Conservation (phyloP, 2,329 filamentous ascomycete species). For the Clonostachys rhizophaga region DNA sequence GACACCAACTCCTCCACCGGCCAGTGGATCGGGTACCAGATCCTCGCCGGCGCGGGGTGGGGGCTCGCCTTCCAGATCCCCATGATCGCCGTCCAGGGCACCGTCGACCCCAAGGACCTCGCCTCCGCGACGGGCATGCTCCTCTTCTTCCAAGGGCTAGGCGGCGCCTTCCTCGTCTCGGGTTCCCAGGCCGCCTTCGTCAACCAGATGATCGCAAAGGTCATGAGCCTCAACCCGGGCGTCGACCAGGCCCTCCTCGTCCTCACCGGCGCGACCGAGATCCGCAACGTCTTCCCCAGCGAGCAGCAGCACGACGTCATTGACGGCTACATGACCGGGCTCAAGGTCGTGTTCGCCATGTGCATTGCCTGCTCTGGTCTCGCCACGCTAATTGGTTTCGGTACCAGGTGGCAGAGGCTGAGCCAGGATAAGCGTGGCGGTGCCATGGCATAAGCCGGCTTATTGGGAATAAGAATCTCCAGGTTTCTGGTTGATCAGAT, state of each 20-base stretch:
- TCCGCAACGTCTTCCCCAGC: slow-evolving; percentile 31
- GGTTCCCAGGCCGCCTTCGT: slow-evolving; percentile 41
- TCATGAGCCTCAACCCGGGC: slow-evolving; percentile 24
- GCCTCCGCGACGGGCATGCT: slow-evolving; percentile 41
- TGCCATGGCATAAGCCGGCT: slow-evolving; percentile 18
- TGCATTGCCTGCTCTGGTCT: slow-evolving; percentile 41
- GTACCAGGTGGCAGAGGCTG: slow-evolving; percentile 30
- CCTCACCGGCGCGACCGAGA: slow-evolving; percentile 45
- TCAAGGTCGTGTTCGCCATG: slow-evolving; percentile 59
- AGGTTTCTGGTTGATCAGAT: too few species aligned
- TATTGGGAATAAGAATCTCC: too few species aligned
- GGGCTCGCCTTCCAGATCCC: slow-evolving; percentile 42
- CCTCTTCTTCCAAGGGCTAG: slow-evolving; percentile 43
- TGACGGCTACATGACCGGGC: slow-evolving; percentile 56
- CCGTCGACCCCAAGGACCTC: slow-evolving; percentile 32
- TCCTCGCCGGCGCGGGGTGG: slow-evolving; percentile 41
- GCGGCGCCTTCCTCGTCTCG: slow-evolving; percentile 44
- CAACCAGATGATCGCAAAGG: slow-evolving; percentile 31
- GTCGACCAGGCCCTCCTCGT: slow-evolving; percentile 29
- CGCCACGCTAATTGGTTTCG: slow-evolving; percentile 24
- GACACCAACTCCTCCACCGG: slow-evolving; percentile 27
- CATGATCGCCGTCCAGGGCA: slow-evolving; percentile 42
- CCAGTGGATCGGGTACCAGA: slow-evolving; percentile 49
- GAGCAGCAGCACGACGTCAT: slow-evolving; percentile 50
- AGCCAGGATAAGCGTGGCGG: slow-evolving; percentile 17